Conservation (phyloP, 2,329 filamentous ascomycete genomes). For the Fusarium sp. region DNA sequence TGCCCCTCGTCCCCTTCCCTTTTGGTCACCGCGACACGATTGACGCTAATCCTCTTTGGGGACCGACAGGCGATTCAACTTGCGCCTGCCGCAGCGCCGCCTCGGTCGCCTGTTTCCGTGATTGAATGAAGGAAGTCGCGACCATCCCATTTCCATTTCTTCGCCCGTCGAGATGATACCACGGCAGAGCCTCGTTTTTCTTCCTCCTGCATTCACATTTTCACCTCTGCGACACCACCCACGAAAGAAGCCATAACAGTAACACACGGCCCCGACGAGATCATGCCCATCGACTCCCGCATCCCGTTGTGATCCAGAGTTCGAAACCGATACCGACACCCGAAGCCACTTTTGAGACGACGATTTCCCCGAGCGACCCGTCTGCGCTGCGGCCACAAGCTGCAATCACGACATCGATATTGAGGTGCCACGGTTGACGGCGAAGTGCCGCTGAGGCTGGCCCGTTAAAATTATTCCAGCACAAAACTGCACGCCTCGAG, state of each 20-base stretch:
- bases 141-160: constrained; percentile 22
- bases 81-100: constrained; percentile 22
- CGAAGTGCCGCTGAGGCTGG: constrained; percentile 13
- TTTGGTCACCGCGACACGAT: constrained; percentile 36
- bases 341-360: constrained; percentile 2
- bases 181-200: constrained; percentile 18
- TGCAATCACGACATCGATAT: constrained; percentile 11
- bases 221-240: constrained; percentile 25
- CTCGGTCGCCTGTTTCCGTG: constrained; percentile 36
- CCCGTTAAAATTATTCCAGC: background rate
- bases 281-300: constrained; percentile 23
- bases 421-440: constrained; percentile 4
- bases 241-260: constrained; percentile 1
- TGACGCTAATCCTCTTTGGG: constrained; percentile 49
- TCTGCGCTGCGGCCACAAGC: background rate
- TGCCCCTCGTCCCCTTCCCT: constrained; percentile 26
- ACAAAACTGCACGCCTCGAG: constrained; percentile 3
- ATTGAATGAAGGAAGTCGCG: constrained; percentile 38
- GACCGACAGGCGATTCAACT: constrained; percentile 47
- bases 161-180: constrained; percentile 34
- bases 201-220: constrained; percentile 13
- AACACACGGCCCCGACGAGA: constrained; percentile 10
- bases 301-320: constrained; percentile 12
- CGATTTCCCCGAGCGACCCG: constrained; percentile 11
- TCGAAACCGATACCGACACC: constrained; percentile 9